These are phyloP conservation scores for Fraxinus cuspidata DNA, from an alignment of 257 asterid genomes.

Conservation along the genomic window DNA sequence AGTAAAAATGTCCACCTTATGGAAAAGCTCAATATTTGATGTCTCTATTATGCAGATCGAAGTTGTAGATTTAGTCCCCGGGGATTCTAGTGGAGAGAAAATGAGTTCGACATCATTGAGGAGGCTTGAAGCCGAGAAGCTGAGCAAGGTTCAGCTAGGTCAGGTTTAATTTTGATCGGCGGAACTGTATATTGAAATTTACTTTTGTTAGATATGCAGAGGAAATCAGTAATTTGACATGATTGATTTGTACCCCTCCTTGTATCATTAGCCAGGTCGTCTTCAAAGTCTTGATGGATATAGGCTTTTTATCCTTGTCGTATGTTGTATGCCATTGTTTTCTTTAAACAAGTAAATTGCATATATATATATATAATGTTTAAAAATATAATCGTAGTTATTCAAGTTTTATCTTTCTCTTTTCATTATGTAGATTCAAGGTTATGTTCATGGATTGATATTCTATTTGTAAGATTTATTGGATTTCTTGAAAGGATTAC, in stretches of 20 bases:
- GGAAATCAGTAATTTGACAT: constrained; percentile 13
- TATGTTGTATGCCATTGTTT: background rate
- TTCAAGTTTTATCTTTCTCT: background rate
- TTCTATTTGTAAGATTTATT: no score
- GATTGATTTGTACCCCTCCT: background rate
- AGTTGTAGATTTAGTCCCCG: constrained; percentile 79
- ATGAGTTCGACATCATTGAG: constrained; percentile 79
- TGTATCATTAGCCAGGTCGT: background rate
- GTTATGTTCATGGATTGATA: background rate
- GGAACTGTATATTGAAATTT: background rate
- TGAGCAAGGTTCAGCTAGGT: constrained; percentile 33
- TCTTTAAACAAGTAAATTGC: background rate
- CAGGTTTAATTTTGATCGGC: constrained; percentile 25
- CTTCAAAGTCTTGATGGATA: background rate
- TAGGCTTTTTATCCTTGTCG: background rate
- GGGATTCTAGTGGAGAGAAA: constrained; percentile 65
- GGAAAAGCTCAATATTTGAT: background rate
- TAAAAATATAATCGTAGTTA: background rate
- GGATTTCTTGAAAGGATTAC: no score
- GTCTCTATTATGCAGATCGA: constrained; percentile 53
- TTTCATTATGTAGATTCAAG: background rate
- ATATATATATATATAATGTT: background rate
- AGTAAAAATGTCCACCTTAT: background rate
- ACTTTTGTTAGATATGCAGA: constrained; percentile 21
- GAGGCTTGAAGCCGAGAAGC: constrained; percentile 70